Percentiles rank a stretch among this genome's conserved stretches.
Conservation (phyloP, 2,329 filamentous ascomycete species). For the Orbilia oligospora region DNA sequence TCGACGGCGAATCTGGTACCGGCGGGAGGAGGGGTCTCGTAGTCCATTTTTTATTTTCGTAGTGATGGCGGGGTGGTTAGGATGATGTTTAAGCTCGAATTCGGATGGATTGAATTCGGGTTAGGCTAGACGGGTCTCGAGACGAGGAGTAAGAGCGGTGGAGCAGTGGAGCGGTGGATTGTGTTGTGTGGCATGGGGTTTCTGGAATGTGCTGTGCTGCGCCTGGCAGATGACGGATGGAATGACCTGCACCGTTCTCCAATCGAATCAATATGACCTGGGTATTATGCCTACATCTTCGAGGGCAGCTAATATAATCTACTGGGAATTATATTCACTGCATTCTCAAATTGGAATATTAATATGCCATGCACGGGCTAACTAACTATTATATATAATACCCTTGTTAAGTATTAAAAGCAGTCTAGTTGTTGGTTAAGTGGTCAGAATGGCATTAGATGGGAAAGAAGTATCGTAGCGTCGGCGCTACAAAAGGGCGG, state of each 20-base stretch:
- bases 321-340: too few relatives aligned
- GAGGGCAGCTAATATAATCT: too few relatives aligned
- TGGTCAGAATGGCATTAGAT: too few relatives aligned
- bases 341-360: too few relatives aligned
- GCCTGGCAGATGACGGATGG: background rate
- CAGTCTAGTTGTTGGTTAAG: too few relatives aligned
- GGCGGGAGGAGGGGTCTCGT: slow-evolving; percentile 42
- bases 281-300: too few relatives aligned
- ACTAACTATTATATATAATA: too few relatives aligned
- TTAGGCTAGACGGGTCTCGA: background rate
- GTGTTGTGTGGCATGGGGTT: slow-evolving; percentile 26
- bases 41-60: slow-evolving; percentile 21
- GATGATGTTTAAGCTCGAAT: background rate
- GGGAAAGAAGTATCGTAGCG: background rate
- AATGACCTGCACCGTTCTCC: background rate
- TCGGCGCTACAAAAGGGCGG: background rate
- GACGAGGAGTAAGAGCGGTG: background rate
- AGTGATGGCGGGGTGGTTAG: background rate
- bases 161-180: background rate
- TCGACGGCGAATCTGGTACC: slow-evolving; percentile 55
- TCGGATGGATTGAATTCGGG: background rate
- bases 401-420: too few relatives aligned
- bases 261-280: too few relatives aligned
- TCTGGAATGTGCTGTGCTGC: slow-evolving; percentile 35
- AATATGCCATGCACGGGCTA: too few relatives aligned